Percentiles rank a stretch among this genome's conserved stretches.
Conservation (phyloP, 805 yeast species). For the Saccharomycopsis sp. region DNA sequence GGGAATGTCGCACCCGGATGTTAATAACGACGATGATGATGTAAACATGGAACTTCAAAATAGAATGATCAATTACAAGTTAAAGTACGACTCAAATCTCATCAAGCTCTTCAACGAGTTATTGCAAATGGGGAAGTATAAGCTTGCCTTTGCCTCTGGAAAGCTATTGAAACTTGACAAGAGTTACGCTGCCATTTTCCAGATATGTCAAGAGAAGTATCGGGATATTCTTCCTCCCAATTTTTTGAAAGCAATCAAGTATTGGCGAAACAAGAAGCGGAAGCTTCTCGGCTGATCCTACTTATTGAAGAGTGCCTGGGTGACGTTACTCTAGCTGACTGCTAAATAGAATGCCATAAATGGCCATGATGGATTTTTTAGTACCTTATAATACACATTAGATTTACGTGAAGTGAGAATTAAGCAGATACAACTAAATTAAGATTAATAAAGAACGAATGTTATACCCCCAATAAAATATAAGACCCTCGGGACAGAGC, state of each 20-base stretch:
- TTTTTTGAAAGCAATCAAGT: constrained; percentile 7
- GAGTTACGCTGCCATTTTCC: constrained; percentile 9
- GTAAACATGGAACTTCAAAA: background rate
- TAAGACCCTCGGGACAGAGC: too few species aligned
- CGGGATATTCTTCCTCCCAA: background rate
- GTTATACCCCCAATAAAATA: too few species aligned
- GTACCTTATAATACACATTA: too few species aligned
- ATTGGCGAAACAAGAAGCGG: constrained; percentile 9
- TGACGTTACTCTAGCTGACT: too few species aligned
- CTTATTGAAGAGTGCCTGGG: too few species aligned
- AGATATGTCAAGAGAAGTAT: constrained; percentile 11
- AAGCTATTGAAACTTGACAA: constrained; percentile 11
- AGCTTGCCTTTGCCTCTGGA: constrained; percentile 11
- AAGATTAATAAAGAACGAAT: too few species aligned
- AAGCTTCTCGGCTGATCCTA: background rate
- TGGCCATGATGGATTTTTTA: too few species aligned
- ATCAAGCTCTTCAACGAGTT: constrained; percentile 12
- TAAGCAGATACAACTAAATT: too few species aligned
- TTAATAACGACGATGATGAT: constrained; percentile 2
- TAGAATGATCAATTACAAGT: background rate
- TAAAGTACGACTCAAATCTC: constrained; percentile 13
- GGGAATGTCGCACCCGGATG: background rate
- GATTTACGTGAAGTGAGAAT: too few species aligned
- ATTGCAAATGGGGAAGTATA: constrained; percentile 3
- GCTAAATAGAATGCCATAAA: too few species aligned